Base-by-base conservation (phyloP, 2,329 filamentous ascomycete species). In the Monosporascus sp. region DNA sequence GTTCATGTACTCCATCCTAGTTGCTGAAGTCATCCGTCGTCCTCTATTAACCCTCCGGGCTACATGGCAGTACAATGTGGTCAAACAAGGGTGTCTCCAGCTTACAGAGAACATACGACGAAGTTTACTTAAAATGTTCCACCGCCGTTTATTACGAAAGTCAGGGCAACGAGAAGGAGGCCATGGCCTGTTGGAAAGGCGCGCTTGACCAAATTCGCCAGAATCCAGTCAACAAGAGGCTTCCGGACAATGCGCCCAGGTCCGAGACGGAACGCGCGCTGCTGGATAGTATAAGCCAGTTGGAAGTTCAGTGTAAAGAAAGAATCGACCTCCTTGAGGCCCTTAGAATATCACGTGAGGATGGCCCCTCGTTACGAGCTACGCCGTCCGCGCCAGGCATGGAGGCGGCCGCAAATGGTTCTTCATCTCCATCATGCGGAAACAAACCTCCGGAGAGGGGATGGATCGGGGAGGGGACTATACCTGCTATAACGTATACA, bases 21-120 rank as follows among this genome's bases (percentile, higher is more conserved):
- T 45, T 17, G 20, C 43, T 17, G 17, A 20, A 20, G 20, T 44
- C 20, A 17, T 44, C 20, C n/a, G n/a, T n/a, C n/a, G n/a, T n/a
- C n/a, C n/a, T n/a, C n/a, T n/a, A n/a, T n/a, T n/a, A 18, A 20
- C 18, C 14, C 4, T 6, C 17, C 18, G 11, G 43, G 17, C 45
- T 48, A 44, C 31, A 54, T 51, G 53, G 48, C 52, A 56, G 57
- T 53, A 66, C 52, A 51, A 82, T 83, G 80, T 77, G 78, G 69
- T 75, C 74, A 64, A 79, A 73, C 68, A 78, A 72, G 66, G 72
- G 71, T 58, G 79, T 85, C 67, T 85, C 88, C 72, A 85, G 85
- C 58, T 84, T 97, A 71, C 93, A 97, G 75, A 97, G 96, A 81
- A 96, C 91, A 52, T 97, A 97, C 74, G 93, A 97, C 75, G 91